Conservation (phyloP, 78 protist species). For the Trichosphaerium sp. region DNA sequence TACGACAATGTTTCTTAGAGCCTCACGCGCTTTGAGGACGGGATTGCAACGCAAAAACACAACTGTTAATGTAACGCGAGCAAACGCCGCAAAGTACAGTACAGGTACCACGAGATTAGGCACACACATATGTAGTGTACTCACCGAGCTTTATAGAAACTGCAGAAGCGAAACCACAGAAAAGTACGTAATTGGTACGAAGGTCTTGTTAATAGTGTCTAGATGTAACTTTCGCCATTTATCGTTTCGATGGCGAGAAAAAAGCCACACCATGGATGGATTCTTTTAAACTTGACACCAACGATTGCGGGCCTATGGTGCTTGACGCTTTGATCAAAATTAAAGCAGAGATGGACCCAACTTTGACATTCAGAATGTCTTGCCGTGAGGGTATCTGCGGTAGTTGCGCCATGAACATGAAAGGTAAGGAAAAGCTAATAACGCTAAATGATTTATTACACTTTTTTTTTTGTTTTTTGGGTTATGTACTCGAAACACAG, state of each 20-base stretch:
- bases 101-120: too few species aligned
- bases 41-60: too few species aligned
- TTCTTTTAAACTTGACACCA: slow-evolving; percentile 43
- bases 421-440: background rate
- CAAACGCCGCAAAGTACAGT: too few species aligned
- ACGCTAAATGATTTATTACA: background rate
- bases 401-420: slow-evolving; percentile 86
- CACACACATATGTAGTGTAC: too few species aligned
- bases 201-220: too few species aligned
- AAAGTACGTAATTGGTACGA: too few species aligned
- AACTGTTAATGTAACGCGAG: too few species aligned
- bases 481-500: background rate
- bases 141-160: too few species aligned
- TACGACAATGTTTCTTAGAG: too few species aligned
- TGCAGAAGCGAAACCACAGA: too few species aligned
- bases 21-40: too few species aligned
- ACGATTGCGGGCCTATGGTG: slow-evolving; percentile 83
- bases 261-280: slow-evolving; percentile 60
- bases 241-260: slow-evolving; percentile 44
- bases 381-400: slow-evolving; percentile 91
- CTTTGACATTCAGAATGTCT: slow-evolving; percentile 76
- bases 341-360: slow-evolving; percentile 71
- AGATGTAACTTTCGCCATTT: slow-evolving; percentile 31
- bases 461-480: background rate
- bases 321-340: slow-evolving; percentile 67